phyloP scores from a whole-genome alignment of 805 yeast genomes.

The Ogataea trehaloabstinens region DNA sequence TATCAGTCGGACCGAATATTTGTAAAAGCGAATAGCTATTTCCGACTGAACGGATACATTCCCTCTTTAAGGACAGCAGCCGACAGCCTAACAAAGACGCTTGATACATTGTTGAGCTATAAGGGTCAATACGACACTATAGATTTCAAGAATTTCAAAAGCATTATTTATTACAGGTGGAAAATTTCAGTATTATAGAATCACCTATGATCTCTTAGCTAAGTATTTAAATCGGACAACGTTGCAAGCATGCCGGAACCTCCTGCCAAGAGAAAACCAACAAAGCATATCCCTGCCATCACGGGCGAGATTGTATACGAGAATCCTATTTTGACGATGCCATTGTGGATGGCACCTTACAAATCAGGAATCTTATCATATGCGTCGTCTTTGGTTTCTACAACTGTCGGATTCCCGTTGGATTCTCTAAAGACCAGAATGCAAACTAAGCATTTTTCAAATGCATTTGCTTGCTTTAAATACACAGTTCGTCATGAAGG shows the following conservation, averaged over 20 bases:
- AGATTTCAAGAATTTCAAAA: no score
- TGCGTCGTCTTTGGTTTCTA: conserved; percentile 58
- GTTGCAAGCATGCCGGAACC: conserved; percentile 4
- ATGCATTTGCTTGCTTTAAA: conserved; percentile 54
- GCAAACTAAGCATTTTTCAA: conserved; percentile 70
- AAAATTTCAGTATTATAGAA: no score
- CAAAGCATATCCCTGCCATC: conserved; percentile 48
- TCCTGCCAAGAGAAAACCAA: not conserved
- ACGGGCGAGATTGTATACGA: conserved; percentile 51
- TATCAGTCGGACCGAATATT: no score
- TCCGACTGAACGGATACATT: no score
- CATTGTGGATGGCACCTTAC: conserved; percentile 47
- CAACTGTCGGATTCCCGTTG: conserved; percentile 76
- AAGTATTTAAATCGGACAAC: no score
- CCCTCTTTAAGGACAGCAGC: no score
- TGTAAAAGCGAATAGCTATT: no score
- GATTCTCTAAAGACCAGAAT: conserved; percentile 86
- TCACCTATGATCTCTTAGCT: no score
- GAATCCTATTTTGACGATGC: conserved; percentile 48
- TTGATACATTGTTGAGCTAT: no score
- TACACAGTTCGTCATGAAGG: conserved; percentile 64
- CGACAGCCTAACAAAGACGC: no score
- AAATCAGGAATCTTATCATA: conserved; percentile 61
- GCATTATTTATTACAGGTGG: no score
- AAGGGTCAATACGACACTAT: no score